phyloP scores from a whole-genome alignment of 805 yeast species.

The Saccharomycopsis guyanensis region DNA sequence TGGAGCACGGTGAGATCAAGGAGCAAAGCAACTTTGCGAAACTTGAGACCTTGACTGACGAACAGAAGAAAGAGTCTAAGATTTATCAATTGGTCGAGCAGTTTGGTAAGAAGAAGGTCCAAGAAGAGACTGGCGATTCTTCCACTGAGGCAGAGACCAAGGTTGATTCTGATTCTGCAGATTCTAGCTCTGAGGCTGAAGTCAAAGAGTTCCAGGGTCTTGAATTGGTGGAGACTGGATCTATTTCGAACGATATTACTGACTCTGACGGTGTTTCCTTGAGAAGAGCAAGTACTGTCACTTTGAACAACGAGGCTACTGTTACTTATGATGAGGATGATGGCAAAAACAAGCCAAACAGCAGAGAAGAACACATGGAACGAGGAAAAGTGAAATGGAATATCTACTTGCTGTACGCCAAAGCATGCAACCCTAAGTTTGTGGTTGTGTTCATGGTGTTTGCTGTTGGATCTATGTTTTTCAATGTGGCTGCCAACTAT shows the following conservation, averaged over 20 bases:
- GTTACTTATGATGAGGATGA: constrained; percentile 33
- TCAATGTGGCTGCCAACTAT: constrained; percentile 64
- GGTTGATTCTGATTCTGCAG: constrained; percentile 2
- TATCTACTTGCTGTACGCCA: constrained; percentile 75
- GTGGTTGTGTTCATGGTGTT: constrained; percentile 51
- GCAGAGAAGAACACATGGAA: constrained; percentile 67
- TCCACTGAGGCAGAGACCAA: background rate
- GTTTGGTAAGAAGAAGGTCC: constrained; percentile 44
- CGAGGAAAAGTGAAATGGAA: constrained; percentile 91
- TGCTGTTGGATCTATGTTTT: constrained; percentile 49
- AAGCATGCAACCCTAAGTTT: constrained; percentile 70
- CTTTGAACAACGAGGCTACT: constrained; percentile 28
- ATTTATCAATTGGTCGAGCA: constrained; percentile 51
- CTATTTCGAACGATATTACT: constrained; percentile 20
- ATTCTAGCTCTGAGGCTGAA: constrained; percentile 4
- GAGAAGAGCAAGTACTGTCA: constrained; percentile 58
- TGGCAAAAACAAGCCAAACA: constrained; percentile 29
- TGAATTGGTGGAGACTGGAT: constrained; percentile 1
- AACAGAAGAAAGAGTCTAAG: constrained; percentile 35
- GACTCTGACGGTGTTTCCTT: constrained; percentile 33
- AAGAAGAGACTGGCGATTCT: constrained; percentile 13
- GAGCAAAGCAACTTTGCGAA: constrained; percentile 60
- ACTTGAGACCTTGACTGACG: constrained; percentile 30
- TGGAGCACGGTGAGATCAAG: constrained; percentile 58
- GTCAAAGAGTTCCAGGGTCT: constrained; percentile 10